phyloP scores from a whole-genome alignment of 768 basidiomycete species.

The Tylopilus sp. region DNA sequence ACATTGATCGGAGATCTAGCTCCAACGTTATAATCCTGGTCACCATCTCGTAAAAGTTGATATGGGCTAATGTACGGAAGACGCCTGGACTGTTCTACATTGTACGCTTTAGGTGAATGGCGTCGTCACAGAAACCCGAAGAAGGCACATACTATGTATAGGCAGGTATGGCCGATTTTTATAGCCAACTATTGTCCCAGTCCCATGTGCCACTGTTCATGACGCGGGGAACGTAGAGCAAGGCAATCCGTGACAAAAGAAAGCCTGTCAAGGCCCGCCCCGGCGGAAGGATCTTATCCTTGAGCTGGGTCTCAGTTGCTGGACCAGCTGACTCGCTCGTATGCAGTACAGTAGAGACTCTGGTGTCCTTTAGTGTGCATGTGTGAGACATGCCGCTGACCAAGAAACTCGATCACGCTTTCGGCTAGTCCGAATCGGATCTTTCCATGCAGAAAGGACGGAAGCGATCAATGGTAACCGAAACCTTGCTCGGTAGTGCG shows the following conservation, averaged over 20 bases:
- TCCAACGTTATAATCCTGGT: not conserved
- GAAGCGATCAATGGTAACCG: not conserved
- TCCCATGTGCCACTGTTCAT: not conserved
- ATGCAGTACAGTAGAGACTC: not conserved
- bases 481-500: not conserved
- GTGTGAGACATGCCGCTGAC: not conserved
- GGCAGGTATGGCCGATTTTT: not conserved
- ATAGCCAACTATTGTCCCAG: not conserved
- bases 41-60: not conserved
- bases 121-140: not conserved
- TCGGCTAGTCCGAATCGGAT: not conserved
- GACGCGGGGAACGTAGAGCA: not conserved
- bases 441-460: not conserved
- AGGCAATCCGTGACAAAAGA: not conserved
- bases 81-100: not conserved
- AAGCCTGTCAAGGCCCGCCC: conserved; percentile 1
- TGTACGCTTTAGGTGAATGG: not conserved
- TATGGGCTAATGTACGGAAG: not conserved
- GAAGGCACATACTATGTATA: not conserved
- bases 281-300: conserved; percentile 20
- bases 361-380: not conserved
- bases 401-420: not conserved
- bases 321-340: not conserved
- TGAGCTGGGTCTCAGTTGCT: not conserved
- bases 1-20: not conserved